phyloP scores from a whole-genome alignment of 805 yeast species.

The Saccharomycopsis babjevae region DNA sequence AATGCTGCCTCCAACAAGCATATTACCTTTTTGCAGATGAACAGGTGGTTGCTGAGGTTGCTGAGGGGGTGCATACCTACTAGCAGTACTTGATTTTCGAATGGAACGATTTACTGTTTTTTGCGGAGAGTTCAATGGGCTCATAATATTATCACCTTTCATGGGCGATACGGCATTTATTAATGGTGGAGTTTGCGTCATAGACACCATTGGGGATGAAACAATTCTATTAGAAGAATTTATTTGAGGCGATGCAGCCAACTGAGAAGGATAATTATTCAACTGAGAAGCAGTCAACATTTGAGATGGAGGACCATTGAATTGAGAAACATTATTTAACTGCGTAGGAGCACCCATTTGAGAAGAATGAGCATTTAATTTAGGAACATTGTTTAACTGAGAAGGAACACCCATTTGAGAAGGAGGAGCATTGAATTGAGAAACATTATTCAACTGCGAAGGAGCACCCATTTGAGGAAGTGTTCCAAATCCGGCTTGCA shows the following conservation, averaged over 20 bases:
- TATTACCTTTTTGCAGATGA: not conserved
- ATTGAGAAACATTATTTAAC: not conserved
- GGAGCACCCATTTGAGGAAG: not conserved
- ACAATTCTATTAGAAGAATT: not conserved
- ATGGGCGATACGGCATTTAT: not conserved
- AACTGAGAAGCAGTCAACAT: not conserved
- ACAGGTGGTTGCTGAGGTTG: constrained; percentile 1
- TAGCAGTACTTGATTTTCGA: not conserved
- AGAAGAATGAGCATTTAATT: not conserved
- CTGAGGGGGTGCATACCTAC: not conserved
- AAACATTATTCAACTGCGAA: not conserved
- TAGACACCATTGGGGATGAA: not conserved
- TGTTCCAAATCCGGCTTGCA: not conserved
- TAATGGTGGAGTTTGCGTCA: not conserved
- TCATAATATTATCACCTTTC: not conserved
- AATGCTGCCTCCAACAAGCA: not conserved
- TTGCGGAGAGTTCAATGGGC: not conserved
- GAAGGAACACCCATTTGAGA: not conserved
- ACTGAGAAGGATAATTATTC: not conserved
- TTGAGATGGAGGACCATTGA: not conserved
- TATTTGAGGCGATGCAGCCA: not conserved
- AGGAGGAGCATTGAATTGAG: not conserved
- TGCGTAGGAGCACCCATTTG: not conserved
- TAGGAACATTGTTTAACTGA: not conserved
- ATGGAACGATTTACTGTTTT: not conserved